Base-by-base conservation (phyloP, 495 filamentous ascomycete species). In the Aspergillus egyptiacus region DNA sequence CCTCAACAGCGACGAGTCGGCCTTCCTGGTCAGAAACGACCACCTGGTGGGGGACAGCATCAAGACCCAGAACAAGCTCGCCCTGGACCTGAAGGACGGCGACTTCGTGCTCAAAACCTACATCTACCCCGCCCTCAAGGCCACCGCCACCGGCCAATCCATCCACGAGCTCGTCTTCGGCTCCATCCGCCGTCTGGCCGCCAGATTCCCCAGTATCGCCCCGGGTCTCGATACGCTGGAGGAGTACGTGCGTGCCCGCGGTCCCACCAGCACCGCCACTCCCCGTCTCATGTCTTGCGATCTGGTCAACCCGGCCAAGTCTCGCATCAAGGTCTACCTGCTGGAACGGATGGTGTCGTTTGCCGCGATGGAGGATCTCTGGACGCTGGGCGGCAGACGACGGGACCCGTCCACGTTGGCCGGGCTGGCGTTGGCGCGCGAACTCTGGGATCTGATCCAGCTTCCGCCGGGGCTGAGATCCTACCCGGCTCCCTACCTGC, bases 211-310 rank as follows among this genome's bases (percentile, higher is more conserved):
- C 30, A 32, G 3, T n/a, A 6, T n/a, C 5, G 30, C 30, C 7
- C 3, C 30, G 6, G 3, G 3, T 32, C 6, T 32, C 30, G 30
- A n/a, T n/a, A 27, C n/a, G 25, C 25, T 28, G 25, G 25, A 28
- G 10, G 25, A 28, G 25, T 28, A 28, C 25, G 5, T 28, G 10
- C 5, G 10, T 5, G 5, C 25, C 5, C 25, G 25, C 5, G 25
- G 11, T 3, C 6, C 30, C 6, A 3, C 6, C 30, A n/a, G 11
- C 13, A 32, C 30, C 6, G 30, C 19, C 1, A 20, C 9, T 8
- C 48, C 46, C 11, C 42, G 41, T 1, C 31, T 59, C 20, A n/a
- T 56, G 2, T 59, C 57, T 3, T 56, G 49, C 20, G 57, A 59
- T 31, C 37, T 59, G 3, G 23, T 50, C 10, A 31, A 53, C 1